These are phyloP conservation scores for Aspergillus sp. DNA, from an alignment of 2,329 filamentous ascomycete genomes.

Conservation along the genomic window DNA sequence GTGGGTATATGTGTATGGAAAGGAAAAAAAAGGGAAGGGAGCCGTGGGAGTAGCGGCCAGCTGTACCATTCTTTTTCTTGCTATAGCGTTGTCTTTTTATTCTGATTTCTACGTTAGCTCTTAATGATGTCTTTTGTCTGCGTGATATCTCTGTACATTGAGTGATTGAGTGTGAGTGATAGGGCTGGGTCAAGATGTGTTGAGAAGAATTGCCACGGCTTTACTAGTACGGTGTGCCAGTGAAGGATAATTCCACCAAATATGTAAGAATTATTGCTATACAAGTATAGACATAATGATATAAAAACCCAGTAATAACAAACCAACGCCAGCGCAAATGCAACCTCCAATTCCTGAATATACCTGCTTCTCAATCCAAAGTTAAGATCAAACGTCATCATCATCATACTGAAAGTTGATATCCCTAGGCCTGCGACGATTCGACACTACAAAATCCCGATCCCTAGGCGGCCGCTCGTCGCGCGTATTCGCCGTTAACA, in stretches of 20 bases:
- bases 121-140: constrained; percentile 8
- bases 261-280: too few relatives aligned
- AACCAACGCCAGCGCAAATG: not conserved
- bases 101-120: constrained; percentile 9
- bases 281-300: not conserved
- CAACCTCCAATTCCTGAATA: not conserved
- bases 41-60: constrained; percentile 5
- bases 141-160: constrained; percentile 21
- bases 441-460: constrained; percentile 75
- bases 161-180: not conserved
- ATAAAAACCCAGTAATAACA: not conserved
- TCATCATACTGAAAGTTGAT: constrained; percentile 95
- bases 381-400: constrained; percentile 50
- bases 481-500: constrained; percentile 91
- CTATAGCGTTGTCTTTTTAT: constrained; percentile 27
- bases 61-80: constrained; percentile 17
- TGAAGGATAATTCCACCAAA: not conserved
- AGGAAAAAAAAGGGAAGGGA: constrained; percentile 2
- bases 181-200: too few relatives aligned
- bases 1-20: too few relatives aligned
- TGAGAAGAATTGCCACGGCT: too few relatives aligned
- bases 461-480: constrained; percentile 86
- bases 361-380: not conserved
- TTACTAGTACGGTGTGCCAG: too few relatives aligned
- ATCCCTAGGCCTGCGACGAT: constrained; percentile 71